phyloP scores from a whole-genome alignment of 331 rosid species.

The Arachis monticola region DNA sequence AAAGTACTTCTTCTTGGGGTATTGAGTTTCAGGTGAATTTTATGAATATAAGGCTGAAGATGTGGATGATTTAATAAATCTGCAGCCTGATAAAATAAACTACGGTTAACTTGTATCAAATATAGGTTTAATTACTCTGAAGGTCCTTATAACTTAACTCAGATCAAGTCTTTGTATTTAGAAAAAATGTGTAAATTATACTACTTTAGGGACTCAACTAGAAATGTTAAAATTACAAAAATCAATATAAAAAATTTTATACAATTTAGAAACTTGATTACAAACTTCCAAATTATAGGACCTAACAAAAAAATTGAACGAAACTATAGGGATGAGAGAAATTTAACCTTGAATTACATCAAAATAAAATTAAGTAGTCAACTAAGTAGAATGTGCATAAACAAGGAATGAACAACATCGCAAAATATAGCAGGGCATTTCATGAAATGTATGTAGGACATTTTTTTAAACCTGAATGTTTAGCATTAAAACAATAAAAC shows the following conservation, averaged over 20 bases:
- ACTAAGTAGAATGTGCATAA: constrained; percentile 2
- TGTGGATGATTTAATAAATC: constrained; percentile 80
- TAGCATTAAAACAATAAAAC: not conserved
- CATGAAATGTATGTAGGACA: not conserved
- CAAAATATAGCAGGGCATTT: not conserved
- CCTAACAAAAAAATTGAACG: too few relatives aligned
- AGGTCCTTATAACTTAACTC: not conserved
- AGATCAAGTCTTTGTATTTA: not conserved
- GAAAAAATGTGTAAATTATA: too few relatives aligned
- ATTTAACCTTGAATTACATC: not conserved
- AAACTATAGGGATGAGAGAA: too few relatives aligned
- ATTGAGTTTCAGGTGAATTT: constrained; percentile 63
- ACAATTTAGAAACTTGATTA: too few relatives aligned
- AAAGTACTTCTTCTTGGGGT: constrained; percentile 65
- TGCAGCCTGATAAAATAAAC: constrained; percentile 72
- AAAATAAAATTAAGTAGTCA: not conserved
- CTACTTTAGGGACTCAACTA: too few relatives aligned
- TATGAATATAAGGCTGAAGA: constrained; percentile 70
- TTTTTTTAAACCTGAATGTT: not conserved
- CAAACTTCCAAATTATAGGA: too few relatives aligned
- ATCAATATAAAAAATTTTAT: too few relatives aligned
- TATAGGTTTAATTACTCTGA: too few relatives aligned
- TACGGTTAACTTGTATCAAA: constrained; percentile 8
- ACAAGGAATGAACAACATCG: not conserved
- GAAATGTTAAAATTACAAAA: too few relatives aligned